phyloP scores from a whole-genome alignment of 78 protist species.

The Dictyostelium firmibasis region DNA sequence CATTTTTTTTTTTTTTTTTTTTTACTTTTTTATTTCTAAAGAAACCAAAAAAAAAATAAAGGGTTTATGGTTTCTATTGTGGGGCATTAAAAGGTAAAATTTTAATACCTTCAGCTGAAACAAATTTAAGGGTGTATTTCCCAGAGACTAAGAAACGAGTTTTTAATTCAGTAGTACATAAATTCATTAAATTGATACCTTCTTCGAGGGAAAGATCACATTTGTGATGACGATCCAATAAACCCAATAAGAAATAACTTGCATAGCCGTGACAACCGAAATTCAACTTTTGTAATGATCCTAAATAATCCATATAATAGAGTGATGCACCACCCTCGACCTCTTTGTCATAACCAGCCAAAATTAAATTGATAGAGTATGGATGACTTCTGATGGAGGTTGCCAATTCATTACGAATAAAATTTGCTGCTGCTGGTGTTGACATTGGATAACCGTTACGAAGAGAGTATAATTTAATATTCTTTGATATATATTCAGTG shows the following conservation, averaged over 20 bases:
- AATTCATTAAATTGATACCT: conserved; percentile 58
- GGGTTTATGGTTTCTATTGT: no score
- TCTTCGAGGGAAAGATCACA: conserved; percentile 66
- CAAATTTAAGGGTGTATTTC: conserved; percentile 14
- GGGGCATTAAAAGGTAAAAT: conserved; percentile 21
- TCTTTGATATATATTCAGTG: conserved; percentile 77
- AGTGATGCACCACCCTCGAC: conserved; percentile 31
- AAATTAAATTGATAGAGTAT: conserved; percentile 76
- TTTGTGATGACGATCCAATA: conserved; percentile 82
- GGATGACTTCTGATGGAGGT: conserved; percentile 76
- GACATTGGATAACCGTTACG: conserved; percentile 76
- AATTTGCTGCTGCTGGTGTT: conserved; percentile 84
- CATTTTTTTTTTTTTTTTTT: background rate
- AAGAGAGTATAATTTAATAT: conserved; percentile 73
- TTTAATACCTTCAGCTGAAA: conserved; percentile 29
- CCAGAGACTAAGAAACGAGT: conserved; percentile 82
- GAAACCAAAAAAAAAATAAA: no score
- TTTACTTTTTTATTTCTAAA: background rate
- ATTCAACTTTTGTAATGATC: conserved; percentile 71
- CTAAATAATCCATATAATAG: conserved; percentile 86
- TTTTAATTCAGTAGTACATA: conserved; percentile 63
- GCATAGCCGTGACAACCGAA: conserved; percentile 91
- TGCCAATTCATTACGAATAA: conserved; percentile 78
- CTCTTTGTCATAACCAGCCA: conserved; percentile 87
- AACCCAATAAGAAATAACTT: conserved; percentile 70